phyloP scores from a whole-genome alignment of 352 stramenopile species.

The Phytophthora ohioensis region DNA sequence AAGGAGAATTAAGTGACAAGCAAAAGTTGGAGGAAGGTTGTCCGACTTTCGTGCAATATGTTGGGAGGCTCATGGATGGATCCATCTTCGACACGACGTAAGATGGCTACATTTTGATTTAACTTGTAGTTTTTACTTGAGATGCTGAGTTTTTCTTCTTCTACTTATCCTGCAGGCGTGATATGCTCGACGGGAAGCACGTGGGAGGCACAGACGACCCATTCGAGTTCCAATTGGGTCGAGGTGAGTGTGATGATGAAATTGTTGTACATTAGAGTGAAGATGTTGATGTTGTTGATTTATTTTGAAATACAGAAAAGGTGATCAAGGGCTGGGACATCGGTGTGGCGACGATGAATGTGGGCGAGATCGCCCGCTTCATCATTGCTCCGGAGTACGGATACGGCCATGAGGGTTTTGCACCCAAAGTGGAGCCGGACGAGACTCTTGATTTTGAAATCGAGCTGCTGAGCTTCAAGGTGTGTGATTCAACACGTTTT shows the following conservation, averaged over 20 bases:
- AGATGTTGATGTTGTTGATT: slow-evolving; percentile 12
- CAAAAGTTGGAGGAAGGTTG: slow-evolving; percentile 82
- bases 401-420: slow-evolving; percentile 82
- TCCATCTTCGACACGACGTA: slow-evolving; percentile 91
- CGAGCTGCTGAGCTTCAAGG: slow-evolving; percentile 81
- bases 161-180: slow-evolving; percentile 51
- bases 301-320: slow-evolving; percentile 56
- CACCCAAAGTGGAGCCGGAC: slow-evolving; percentile 85
- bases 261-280: neutral
- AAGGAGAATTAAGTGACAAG: slow-evolving; percentile 53
- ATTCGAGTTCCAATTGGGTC: slow-evolving; percentile 86
- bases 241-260: slow-evolving; percentile 46
- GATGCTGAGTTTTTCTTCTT: neutral
- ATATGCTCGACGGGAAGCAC: slow-evolving; percentile 82
- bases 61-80: slow-evolving; percentile 78
- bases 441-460: slow-evolving; percentile 91
- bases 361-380: slow-evolving; percentile 82
- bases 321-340: slow-evolving; percentile 91
- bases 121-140: neutral
- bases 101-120: slow-evolving; percentile 13
- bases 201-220: slow-evolving; percentile 85
- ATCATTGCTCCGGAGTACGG: slow-evolving; percentile 86
- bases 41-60: slow-evolving; percentile 89
- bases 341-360: slow-evolving; percentile 80
- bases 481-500: slow-evolving; percentile 20